Conservation (phyloP, 495 filamentous ascomycete species). For the Talaromyces adpressus region DNA sequence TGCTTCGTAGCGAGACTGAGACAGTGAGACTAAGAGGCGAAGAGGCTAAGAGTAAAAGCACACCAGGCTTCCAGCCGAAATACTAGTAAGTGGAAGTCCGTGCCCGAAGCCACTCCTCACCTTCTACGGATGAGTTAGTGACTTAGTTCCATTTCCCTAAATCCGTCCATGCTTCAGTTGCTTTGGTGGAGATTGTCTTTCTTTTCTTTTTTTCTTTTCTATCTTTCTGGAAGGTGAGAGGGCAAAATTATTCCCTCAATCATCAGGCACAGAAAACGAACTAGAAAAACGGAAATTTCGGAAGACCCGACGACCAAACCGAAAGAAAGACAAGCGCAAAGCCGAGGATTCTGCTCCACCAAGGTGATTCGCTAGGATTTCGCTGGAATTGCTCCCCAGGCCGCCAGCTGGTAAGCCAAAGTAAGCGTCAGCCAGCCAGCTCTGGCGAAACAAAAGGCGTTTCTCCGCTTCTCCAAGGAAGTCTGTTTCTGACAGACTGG, state of each 20-base stretch:
- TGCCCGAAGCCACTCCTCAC: neutral
- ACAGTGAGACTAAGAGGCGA: no score
- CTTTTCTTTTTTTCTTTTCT: neutral
- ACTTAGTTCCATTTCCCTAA: neutral
- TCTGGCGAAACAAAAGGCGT: neutral
- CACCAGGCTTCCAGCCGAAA: neutral
- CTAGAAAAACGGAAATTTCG: neutral
- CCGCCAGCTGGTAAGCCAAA: neutral
- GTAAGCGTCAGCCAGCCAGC: neutral
- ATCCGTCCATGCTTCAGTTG: neutral
- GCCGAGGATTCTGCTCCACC: neutral
- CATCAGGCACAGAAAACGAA: neutral
- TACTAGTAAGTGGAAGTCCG: neutral
- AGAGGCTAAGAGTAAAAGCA: neutral
- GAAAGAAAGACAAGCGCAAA: neutral
- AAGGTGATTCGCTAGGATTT: neutral
- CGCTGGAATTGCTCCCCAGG: neutral
- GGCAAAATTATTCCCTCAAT: neutral
- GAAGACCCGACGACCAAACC: neutral
- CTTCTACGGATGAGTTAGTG: neutral
- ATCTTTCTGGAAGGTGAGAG: neutral
- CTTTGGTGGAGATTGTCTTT: slow-evolving; percentile 1
- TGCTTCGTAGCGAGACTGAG: neutral
- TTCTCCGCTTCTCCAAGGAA: neutral
- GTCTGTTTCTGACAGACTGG: neutral